phyloP scores from a whole-genome alignment of 495 filamentous ascomycete genomes.

The Bacidia gigantensis region DNA sequence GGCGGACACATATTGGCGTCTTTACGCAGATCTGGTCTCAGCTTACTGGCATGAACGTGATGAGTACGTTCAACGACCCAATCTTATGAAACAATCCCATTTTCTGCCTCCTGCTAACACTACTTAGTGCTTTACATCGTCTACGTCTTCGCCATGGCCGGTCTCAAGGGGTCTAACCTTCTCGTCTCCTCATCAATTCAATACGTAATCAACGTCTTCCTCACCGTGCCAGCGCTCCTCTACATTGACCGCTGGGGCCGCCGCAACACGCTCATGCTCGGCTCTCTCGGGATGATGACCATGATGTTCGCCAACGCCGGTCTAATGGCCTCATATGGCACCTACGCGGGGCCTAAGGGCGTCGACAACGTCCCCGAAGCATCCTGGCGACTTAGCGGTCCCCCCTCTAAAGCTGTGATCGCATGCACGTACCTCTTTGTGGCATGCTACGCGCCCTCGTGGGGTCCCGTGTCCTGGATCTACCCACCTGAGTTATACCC shows the following conservation, averaged over 20 bases:
- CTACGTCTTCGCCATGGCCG: slow-evolving; percentile 57
- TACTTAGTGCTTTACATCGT: slow-evolving; percentile 52
- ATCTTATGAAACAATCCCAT: slow-evolving; percentile 17
- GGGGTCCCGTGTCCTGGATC: slow-evolving; percentile 48
- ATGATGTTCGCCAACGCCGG: slow-evolving; percentile 44
- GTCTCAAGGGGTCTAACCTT: slow-evolving; percentile 45
- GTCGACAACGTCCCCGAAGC: slow-evolving; percentile 26
- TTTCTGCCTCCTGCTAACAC: slow-evolving; percentile 28
- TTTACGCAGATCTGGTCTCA: slow-evolving; percentile 67
- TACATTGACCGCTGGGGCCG: slow-evolving; percentile 41
- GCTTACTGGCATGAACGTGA: slow-evolving; percentile 64
- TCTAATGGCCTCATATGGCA: slow-evolving; percentile 44
- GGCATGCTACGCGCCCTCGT: slow-evolving; percentile 45
- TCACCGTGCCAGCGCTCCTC: slow-evolving; percentile 49
- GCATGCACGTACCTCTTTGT: slow-evolving; percentile 55
- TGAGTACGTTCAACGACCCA: slow-evolving; percentile 27
- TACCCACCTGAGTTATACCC: slow-evolving; percentile 58
- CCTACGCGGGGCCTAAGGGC: slow-evolving; percentile 39
- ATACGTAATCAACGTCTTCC: slow-evolving; percentile 60
- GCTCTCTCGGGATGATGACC: slow-evolving; percentile 36
- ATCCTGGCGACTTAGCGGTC: slow-evolving; percentile 26
- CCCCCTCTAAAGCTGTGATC: slow-evolving; percentile 37
- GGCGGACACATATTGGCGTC: slow-evolving; percentile 58
- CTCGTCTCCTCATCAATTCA: slow-evolving; percentile 56
- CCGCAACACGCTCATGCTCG: slow-evolving; percentile 36